phyloP scores from a whole-genome alignment of 176 grass and related monocot genomes.

The Carex pumila region DNA sequence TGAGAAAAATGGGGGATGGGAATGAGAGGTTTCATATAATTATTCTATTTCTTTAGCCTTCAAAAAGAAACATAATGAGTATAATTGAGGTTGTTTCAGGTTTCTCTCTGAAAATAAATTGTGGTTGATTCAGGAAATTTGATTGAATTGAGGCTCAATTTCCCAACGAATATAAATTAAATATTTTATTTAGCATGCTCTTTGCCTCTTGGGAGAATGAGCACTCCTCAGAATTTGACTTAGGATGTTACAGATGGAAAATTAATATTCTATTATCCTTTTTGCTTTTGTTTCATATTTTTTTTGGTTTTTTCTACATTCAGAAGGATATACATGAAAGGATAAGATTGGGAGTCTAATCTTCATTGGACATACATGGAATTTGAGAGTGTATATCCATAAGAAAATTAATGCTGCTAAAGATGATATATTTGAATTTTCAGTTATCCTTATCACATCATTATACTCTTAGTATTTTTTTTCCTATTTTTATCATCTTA shows the following conservation, averaged over 20 bases:
- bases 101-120: no score
- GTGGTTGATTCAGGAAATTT: neutral
- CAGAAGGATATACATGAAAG: neutral
- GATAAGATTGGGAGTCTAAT: constrained; percentile 1
- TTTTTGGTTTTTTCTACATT: neutral
- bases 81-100: neutral
- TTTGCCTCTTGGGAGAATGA: no score
- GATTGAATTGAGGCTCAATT: neutral
- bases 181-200: neutral
- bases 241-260: neutral
- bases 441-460: constrained; percentile 15
- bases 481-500: neutral
- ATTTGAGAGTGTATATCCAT: neutral
- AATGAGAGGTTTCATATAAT: no score
- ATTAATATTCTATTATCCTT: neutral
- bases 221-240: neutral
- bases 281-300: neutral
- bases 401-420: neutral
- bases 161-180: neutral
- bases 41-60: constrained; percentile 32
- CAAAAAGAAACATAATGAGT: neutral
- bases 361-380: neutral
- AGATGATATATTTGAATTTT: constrained; percentile 3
- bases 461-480: neutral
- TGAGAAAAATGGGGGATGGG: no score